Percentiles rank a stretch among this genome's conserved stretches.
These are phyloP conservation scores for Blastobotrys illinoisensis DNA, from an alignment of 1,139 yeast species.

Conservation along the genomic window DNA sequence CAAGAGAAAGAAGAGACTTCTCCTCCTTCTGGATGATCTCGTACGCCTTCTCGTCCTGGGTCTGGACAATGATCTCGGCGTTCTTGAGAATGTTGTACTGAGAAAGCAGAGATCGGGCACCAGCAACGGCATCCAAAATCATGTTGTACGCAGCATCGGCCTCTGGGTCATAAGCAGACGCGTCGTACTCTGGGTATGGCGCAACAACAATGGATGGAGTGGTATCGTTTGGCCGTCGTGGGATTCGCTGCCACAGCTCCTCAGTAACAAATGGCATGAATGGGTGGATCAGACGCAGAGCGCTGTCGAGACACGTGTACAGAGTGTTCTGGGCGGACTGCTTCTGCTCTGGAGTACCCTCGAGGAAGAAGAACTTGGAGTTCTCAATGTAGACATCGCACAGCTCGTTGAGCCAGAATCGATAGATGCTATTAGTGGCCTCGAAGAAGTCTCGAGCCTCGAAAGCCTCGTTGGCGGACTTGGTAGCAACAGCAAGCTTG, in stretches of 20 bases:
- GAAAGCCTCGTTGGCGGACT: slow-evolving; percentile 56
- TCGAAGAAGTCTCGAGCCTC: slow-evolving; percentile 87
- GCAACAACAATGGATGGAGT: slow-evolving; percentile 75
- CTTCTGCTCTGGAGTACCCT: slow-evolving; percentile 80
- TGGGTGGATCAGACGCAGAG: slow-evolving; percentile 89
- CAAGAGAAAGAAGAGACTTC: slow-evolving; percentile 79
- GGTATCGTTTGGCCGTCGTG: slow-evolving; percentile 71
- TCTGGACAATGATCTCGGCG: slow-evolving; percentile 79
- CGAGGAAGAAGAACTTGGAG: slow-evolving; percentile 86
- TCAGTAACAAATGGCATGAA: slow-evolving; percentile 97
- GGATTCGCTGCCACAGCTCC: slow-evolving; percentile 98
- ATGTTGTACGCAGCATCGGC: slow-evolving; percentile 74
- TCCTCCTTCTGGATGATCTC: slow-evolving; percentile 62
- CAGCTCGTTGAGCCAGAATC: slow-evolving; percentile 88
- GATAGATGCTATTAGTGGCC: slow-evolving; percentile 80
- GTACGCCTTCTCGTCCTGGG: slow-evolving; percentile 44
- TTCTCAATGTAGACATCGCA: slow-evolving; percentile 98
- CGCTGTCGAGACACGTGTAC: slow-evolving; percentile 88
- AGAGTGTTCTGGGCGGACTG: slow-evolving; percentile 90
- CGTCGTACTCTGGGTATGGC: slow-evolving; percentile 61
- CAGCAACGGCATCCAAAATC: slow-evolving; percentile 80
- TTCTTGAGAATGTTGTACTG: slow-evolving; percentile 85
- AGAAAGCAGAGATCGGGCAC: slow-evolving; percentile 85
- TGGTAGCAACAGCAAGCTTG: slow-evolving; percentile 67
- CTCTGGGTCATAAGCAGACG: slow-evolving; percentile 55